A percentile compares a stretch with the other conserved stretches of the same genome.
phyloP scores from a whole-genome alignment of 306 rosid genomes.

The Acacia confusa region DNA sequence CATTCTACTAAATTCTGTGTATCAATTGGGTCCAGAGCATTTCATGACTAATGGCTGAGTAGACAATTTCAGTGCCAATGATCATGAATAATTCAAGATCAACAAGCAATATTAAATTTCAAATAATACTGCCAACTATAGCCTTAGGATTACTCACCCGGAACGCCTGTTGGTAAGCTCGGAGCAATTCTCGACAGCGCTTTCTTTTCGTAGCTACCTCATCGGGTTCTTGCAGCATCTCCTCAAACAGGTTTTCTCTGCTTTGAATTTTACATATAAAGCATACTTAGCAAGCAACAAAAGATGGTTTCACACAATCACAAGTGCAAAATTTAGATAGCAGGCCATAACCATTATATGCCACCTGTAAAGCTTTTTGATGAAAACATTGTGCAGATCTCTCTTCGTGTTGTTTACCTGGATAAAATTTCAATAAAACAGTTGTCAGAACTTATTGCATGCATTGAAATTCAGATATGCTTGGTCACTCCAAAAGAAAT shows the following conservation, averaged over 20 bases:
- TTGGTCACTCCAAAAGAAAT: constrained; percentile 23
- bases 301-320: neutral
- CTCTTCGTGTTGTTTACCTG: constrained; percentile 95
- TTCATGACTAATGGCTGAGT: neutral
- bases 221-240: constrained; percentile 96
- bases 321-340: neutral
- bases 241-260: constrained; percentile 92
- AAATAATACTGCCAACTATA: neutral
- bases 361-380: constrained; percentile 91
- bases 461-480: constrained; percentile 11
- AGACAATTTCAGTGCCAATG: constrained; percentile 5
- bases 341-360: neutral
- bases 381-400: constrained; percentile 93
- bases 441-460: constrained; percentile 20
- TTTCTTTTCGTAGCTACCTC: constrained; percentile 85
- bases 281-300: constrained; percentile 31
- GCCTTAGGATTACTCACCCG: constrained; percentile 54
- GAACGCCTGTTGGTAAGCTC: constrained; percentile 88
- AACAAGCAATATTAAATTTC: neutral
- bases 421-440: constrained; percentile 24
- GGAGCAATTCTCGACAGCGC: constrained; percentile 81
- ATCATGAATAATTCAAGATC: neutral
- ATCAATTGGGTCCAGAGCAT: neutral
- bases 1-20: neutral
- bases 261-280: constrained; percentile 32